These are phyloP conservation scores for Stagonosporopsis rhizophila DNA, from an alignment of 2,329 filamentous ascomycete species.

Conservation along the genomic window DNA sequence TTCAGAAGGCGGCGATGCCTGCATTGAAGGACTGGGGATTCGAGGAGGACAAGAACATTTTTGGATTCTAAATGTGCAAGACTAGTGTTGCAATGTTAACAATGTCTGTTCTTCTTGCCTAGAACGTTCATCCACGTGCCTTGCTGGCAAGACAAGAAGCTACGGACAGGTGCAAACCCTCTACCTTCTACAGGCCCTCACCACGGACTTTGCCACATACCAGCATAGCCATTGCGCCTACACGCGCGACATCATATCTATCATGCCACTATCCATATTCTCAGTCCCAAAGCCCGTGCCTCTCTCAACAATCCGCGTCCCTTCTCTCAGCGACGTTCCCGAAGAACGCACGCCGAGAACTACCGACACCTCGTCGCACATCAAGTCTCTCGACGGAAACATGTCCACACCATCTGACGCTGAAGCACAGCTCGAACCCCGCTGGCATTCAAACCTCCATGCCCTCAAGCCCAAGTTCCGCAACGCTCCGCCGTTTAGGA, in stretches of 20 bases:
- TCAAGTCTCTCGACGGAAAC: not conserved
- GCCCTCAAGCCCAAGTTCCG: constrained; percentile 19
- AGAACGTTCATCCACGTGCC: not conserved
- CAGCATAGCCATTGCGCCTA: not conserved
- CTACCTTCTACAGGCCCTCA: not conserved
- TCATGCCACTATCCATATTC: not conserved
- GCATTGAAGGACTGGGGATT: constrained; percentile 57
- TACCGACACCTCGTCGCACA: not conserved
- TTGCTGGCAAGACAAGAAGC: not conserved
- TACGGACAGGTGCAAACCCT: not conserved
- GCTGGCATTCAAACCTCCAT: not conserved
- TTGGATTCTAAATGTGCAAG: constrained; percentile 48
- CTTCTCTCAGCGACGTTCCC: constrained; percentile 6
- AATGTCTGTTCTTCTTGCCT: not conserved
- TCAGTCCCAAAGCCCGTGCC: not conserved
- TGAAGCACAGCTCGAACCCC: not conserved
- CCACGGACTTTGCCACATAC: not conserved
- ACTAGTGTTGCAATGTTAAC: not conserved
- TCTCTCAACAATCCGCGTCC: not conserved
- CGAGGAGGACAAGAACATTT: constrained; percentile 54
- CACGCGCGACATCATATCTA: not conserved
- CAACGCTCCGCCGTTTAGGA: constrained; percentile 22
- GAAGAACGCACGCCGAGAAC: not conserved
- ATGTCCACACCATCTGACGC: not conserved
- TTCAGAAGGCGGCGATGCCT: constrained; percentile 60